These are phyloP conservation scores for Pythium apleroticum DNA, from an alignment of 352 stramenopile genomes.

Conservation along the genomic window DNA sequence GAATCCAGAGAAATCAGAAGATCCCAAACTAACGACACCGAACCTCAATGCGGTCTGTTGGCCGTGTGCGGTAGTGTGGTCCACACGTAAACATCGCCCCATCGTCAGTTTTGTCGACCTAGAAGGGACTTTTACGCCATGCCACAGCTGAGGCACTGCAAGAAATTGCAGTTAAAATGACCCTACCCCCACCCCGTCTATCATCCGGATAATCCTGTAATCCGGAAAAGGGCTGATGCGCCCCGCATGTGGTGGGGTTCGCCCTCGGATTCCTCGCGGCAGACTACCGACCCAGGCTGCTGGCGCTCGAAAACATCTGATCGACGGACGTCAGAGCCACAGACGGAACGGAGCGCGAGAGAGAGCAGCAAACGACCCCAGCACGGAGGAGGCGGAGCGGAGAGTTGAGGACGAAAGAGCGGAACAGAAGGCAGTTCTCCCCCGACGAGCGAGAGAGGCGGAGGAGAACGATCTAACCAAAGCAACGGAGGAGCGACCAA, in stretches of 20 bases:
- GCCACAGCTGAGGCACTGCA: conserved; percentile 1
- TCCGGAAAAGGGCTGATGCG: not conserved
- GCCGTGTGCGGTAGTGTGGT: not conserved
- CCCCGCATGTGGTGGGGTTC: not conserved
- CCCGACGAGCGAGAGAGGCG: conserved; percentile 1
- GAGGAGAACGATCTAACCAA: conserved; percentile 1
- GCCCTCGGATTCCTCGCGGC: not conserved
- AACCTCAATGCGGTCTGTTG: not conserved
- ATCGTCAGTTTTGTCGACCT: not conserved
- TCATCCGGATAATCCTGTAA: conserved; percentile 26
- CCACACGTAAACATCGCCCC: not conserved
- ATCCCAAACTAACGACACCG: not conserved
- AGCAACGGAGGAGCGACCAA: too few species aligned
- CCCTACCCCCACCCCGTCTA: conserved; percentile 8
- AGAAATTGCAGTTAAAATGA: not conserved
- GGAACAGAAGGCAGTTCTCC: conserved; percentile 3
- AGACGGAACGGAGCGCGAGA: conserved; percentile 19
- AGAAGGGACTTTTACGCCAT: not conserved
- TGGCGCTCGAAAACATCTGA: conserved; percentile 29
- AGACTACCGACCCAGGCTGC: not conserved
- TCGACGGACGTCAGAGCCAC: conserved; percentile 32
- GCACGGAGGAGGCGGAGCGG: not conserved
- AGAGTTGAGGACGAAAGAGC: conserved; percentile 10
- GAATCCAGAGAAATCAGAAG: not conserved
- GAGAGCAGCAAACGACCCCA: conserved; percentile 9